Evolutionary conservation across 2,329 filamentous ascomycete species (phyloP).

Genomic region (Chrysosporium queenslandicum): DNA sequence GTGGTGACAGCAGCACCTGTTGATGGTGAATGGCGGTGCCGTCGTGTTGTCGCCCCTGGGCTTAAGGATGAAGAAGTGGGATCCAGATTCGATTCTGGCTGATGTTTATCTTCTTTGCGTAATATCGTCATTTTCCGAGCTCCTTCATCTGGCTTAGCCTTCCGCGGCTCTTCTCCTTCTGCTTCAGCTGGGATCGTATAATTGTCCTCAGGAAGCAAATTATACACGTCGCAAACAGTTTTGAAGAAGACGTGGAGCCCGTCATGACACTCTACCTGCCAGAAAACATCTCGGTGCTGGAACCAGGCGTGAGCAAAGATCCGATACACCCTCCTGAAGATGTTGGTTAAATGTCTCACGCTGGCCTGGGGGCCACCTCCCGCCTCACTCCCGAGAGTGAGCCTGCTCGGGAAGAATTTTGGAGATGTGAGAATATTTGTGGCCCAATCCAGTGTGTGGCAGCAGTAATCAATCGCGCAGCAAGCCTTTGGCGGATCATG

Average conservation of each 20-base stretch:
- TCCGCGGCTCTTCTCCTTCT: slow-evolving; percentile 48
- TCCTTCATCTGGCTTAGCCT: background rate
- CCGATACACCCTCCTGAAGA: slow-evolving; percentile 85
- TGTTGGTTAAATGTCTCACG: slow-evolving; percentile 69
- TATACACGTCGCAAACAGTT: slow-evolving; percentile 86
- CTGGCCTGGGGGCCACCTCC: slow-evolving; percentile 37
- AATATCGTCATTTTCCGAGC: slow-evolving; percentile 22
- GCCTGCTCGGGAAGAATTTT: slow-evolving; percentile 86
- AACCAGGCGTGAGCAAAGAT: slow-evolving; percentile 99
- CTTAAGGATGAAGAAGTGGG: slow-evolving; percentile 38
- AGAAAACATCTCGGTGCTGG: slow-evolving; percentile 89
- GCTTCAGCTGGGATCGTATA: slow-evolving; percentile 92
- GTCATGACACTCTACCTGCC: slow-evolving; percentile 82
- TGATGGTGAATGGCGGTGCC: slow-evolving; percentile 58
- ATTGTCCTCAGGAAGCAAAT: slow-evolving; percentile 81
- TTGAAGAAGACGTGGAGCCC: slow-evolving; percentile 96
- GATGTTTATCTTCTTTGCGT: slow-evolving; percentile 35
- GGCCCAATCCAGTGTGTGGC: slow-evolving; percentile 96
- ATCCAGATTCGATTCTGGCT: slow-evolving; percentile 26
- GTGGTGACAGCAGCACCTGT: slow-evolving; percentile 64
- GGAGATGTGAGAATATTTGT: slow-evolving; percentile 87
- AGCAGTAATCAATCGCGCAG: slow-evolving; percentile 98
- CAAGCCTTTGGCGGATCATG: slow-evolving; percentile 95
- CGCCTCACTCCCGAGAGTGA: slow-evolving; percentile 47
- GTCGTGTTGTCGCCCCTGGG: slow-evolving; percentile 58